A percentile compares a stretch with the other conserved stretches of the same genome.
phyloP scores from a whole-genome alignment of 768 basidiomycete genomes.

The Filobasidium floriforme region DNA sequence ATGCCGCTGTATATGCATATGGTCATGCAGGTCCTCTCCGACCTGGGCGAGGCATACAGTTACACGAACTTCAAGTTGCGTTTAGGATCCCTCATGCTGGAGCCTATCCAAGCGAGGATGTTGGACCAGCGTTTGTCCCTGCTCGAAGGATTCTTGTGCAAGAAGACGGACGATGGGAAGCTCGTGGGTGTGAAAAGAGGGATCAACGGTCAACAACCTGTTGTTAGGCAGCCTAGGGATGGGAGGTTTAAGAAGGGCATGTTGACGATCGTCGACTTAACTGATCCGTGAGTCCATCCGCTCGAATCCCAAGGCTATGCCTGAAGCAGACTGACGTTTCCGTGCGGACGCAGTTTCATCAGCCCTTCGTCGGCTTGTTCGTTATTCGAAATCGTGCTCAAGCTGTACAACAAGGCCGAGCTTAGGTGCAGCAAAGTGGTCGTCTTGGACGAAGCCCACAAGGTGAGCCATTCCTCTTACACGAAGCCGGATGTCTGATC shows the following conservation, averaged over 20 bases:
- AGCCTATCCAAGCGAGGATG: constrained; percentile 8
- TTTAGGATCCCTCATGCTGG: constrained; percentile 7
- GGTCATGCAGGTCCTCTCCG: constrained; percentile 17
- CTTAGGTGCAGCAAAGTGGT: constrained; percentile 16
- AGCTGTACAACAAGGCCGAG: constrained; percentile 19
- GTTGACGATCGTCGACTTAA: constrained; percentile 21
- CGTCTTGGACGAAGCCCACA: constrained; percentile 23
- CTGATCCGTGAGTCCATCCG: constrained; percentile 16
- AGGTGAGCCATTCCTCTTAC: not conserved
- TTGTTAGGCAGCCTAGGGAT: constrained; percentile 5
- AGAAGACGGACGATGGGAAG: not conserved
- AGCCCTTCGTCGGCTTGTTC: constrained; percentile 19
- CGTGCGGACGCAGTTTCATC: constrained; percentile 11
- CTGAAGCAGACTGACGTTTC: not conserved
- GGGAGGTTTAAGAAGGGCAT: constrained; percentile 15
- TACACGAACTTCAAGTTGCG: constrained; percentile 9
- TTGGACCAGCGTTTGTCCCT: constrained; percentile 13
- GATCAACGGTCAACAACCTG: not conserved
- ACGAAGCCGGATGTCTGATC: not conserved
- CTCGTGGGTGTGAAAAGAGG: constrained; percentile 8
- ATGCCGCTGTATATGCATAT: constrained; percentile 22
- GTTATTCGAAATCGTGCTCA: constrained; percentile 21
- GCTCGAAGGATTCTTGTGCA: constrained; percentile 16
- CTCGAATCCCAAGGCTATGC: no score
- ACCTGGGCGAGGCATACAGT: constrained; percentile 15